Evolutionary conservation across 139 green algal genomes (phyloP).

Genomic region (Ettlia oleoabundans): DNA sequence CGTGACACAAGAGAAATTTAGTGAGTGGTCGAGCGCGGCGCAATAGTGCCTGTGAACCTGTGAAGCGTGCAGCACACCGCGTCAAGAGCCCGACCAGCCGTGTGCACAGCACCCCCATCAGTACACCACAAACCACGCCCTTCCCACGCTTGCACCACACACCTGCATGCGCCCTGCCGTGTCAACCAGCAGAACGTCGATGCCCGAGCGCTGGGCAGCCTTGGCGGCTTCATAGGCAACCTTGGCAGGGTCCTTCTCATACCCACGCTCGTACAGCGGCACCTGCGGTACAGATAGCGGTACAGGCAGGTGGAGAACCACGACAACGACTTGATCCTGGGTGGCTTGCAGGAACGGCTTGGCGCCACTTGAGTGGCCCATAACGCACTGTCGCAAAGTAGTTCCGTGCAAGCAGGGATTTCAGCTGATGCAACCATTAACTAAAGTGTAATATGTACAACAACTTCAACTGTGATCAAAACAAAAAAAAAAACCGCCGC

Average conservation of each 20-base stretch:
- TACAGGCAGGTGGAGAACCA: not conserved
- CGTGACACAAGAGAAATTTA: too few species aligned
- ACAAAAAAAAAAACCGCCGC: not conserved
- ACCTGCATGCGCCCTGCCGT: conserved; percentile 79
- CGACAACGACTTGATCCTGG: too few species aligned
- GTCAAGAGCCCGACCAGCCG: not conserved
- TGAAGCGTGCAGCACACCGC: too few species aligned
- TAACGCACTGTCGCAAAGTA: too few species aligned
- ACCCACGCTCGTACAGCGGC: conserved; percentile 96
- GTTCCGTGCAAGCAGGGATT: too few species aligned
- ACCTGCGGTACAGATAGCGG: conserved; percentile 65
- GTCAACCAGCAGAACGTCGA: conserved; percentile 98
- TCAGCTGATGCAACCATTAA: too few species aligned
- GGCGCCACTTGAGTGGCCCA: too few species aligned
- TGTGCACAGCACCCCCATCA: not conserved
- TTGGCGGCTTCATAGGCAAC: conserved; percentile 90
- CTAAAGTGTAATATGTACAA: too few species aligned
- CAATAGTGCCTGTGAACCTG: not conserved
- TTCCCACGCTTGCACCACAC: too few species aligned
- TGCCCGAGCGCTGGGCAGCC: conserved; percentile 76
- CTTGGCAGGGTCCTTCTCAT: conserved; percentile 98
- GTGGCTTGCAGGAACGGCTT: too few species aligned
- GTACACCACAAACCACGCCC: too few species aligned
- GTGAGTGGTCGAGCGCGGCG: too few species aligned
- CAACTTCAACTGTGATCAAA: not conserved